Conservation (phyloP, 225 moss, liverwort and hornwort species). For the Pseudisothecium myosuroides region DNA sequence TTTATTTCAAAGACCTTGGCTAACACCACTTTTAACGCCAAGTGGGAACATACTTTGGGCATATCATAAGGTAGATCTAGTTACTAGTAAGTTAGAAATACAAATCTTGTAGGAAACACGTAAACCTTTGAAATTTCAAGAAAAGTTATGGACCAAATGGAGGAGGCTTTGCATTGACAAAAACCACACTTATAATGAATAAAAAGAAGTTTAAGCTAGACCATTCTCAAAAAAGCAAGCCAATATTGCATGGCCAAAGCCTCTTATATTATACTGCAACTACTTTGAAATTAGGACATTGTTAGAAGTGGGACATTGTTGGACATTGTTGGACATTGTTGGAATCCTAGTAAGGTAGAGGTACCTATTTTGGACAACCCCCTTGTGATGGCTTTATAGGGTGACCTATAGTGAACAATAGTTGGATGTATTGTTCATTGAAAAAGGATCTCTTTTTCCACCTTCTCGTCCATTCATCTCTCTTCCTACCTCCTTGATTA, state of each 20-base stretch:
- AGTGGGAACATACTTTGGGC: not conserved
- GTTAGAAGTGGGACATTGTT: too few species aligned
- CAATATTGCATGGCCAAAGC: not conserved
- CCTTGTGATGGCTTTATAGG: too few species aligned
- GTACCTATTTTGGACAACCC: too few species aligned
- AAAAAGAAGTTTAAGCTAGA: not conserved
- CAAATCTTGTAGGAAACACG: not conserved
- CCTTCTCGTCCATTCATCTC: too few species aligned
- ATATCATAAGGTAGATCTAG: not conserved
- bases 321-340: too few species aligned
- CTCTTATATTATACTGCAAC: too few species aligned
- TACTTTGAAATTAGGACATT: too few species aligned
- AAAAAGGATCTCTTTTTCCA: too few species aligned
- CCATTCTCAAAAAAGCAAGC: not conserved
- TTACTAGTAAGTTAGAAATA: not conserved
- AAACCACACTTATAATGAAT: not conserved
- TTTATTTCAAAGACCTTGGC: not conserved
- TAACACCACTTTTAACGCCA: not conserved
- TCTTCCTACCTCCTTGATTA: too few species aligned
- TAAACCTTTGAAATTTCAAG: not conserved
- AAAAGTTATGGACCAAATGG: not conserved
- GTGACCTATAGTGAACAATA: too few species aligned
- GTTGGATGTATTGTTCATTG: too few species aligned
- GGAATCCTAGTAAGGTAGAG: too few species aligned
- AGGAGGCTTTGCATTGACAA: not conserved